Evolutionary conservation across 2,329 filamentous ascomycete genomes (phyloP).

Genomic region (Talaromyces amestolkiae): DNA sequence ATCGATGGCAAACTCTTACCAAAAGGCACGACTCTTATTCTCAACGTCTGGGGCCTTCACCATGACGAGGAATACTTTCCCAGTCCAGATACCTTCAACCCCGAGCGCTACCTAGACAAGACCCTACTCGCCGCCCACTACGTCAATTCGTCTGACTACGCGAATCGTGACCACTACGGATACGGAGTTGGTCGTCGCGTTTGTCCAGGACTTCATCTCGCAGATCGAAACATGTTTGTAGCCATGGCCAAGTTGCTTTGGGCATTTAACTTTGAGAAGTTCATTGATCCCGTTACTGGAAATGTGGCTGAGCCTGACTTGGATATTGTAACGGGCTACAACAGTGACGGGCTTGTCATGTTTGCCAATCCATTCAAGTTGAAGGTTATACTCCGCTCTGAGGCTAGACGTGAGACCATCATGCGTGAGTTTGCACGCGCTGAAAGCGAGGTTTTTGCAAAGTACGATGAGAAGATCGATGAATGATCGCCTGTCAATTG

Average conservation of each 20-base stretch:
- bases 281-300: slow-evolving; percentile 53
- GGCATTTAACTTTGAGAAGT: slow-evolving; percentile 42
- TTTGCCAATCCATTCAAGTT: slow-evolving; percentile 34
- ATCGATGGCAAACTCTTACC: slow-evolving; percentile 49
- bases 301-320: slow-evolving; percentile 27
- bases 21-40: slow-evolving; percentile 44
- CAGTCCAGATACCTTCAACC: neutral
- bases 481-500: neutral
- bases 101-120: neutral
- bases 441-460: slow-evolving; percentile 27
- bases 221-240: slow-evolving; percentile 50
- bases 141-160: slow-evolving; percentile 26
- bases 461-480: slow-evolving; percentile 20
- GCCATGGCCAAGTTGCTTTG: slow-evolving; percentile 53
- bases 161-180: slow-evolving; percentile 34
- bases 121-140: slow-evolving; percentile 32
- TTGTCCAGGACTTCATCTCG: slow-evolving; percentile 48
- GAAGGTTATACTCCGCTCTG: slow-evolving; percentile 30
- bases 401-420: slow-evolving; percentile 33
- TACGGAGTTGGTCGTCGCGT: slow-evolving; percentile 27
- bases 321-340: slow-evolving; percentile 25
- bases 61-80: slow-evolving; percentile 38
- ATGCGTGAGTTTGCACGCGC: slow-evolving; percentile 31
- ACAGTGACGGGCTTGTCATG: slow-evolving; percentile 33
- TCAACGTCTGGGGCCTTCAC: slow-evolving; percentile 48